Conservation (phyloP, 2,329 filamentous ascomycete species). For the Neocatenulostroma microsporum region DNA sequence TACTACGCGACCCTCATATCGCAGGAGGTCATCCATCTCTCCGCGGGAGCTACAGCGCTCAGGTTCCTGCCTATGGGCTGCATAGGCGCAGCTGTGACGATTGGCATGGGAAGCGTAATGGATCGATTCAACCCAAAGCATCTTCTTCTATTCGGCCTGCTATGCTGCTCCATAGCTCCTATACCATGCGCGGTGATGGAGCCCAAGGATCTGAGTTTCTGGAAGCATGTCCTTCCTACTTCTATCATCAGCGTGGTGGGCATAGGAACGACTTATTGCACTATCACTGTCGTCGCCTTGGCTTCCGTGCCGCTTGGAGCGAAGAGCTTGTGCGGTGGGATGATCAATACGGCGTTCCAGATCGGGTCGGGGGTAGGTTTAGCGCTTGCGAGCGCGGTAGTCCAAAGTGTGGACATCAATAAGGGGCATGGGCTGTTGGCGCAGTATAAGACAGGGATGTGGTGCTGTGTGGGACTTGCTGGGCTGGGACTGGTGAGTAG, state of each 20-base stretch:
- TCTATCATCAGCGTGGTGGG: slow-evolving; percentile 35
- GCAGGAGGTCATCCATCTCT: slow-evolving; percentile 34
- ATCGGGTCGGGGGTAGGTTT: slow-evolving; percentile 36
- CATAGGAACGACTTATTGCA: slow-evolving; percentile 36
- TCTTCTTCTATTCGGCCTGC: slow-evolving; percentile 30
- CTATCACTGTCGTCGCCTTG: slow-evolving; percentile 36
- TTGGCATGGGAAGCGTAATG: slow-evolving; percentile 25
- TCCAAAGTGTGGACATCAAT: slow-evolving; percentile 32
- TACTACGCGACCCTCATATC: slow-evolving; percentile 38
- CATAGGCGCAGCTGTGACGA: slow-evolving; percentile 23
- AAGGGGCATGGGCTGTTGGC: slow-evolving; percentile 27
- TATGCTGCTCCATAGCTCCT: slow-evolving; percentile 32
- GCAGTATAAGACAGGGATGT: slow-evolving; percentile 36
- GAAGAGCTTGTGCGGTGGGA: slow-evolving; percentile 36
- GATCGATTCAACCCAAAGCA: slow-evolving; percentile 34
- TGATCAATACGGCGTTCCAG: slow-evolving; percentile 40
- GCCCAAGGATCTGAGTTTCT: slow-evolving; percentile 21
- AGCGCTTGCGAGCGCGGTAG: slow-evolving; percentile 34
- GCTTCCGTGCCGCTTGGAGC: slow-evolving; percentile 35
- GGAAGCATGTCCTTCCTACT: slow-evolving; percentile 35
- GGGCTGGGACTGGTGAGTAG: slow-evolving; percentile 30
- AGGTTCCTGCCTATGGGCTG: slow-evolving; percentile 37
- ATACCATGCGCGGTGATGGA: slow-evolving; percentile 27
- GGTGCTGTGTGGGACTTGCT: slow-evolving; percentile 37
- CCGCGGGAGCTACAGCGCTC: slow-evolving; percentile 33